Base-by-base conservation (phyloP, 208 protist species). In the Polymyxa betae region DNA sequence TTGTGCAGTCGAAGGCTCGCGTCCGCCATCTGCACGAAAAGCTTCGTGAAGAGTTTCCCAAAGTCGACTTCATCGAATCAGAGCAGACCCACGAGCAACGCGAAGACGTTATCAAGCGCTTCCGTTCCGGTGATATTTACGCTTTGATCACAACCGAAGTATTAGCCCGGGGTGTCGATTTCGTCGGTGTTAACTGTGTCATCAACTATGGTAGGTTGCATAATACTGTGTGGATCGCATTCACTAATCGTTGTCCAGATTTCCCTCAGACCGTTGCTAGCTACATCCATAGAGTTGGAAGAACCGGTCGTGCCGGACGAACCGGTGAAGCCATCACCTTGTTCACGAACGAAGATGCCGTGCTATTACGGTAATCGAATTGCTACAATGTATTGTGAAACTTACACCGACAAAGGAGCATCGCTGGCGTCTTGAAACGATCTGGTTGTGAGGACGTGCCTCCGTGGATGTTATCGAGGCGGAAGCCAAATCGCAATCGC, bases 271-370 rank as follows among this genome's bases (percentile, higher is more conserved):
- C 72, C 12, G 35, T n/a, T n/a, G 72, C 35, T 20, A 82, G 72
- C 35, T 90, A 93, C 38, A 41, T 94, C 0, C 66, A 92, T n/a
- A 43, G 92, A n/a, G 38, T 91, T 0, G 91, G 91, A 35, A 45
- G 91, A 43, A 68, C 91, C 29, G 91, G 88, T 0, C 0, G 91
- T 16, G 91, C 60, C 0, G 60, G 72, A 20, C 72, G 72, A 5
- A 20, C 35, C 5, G 72, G 72, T 20, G 72, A 82, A 82, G 72
- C 72, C 16, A 82, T 82, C n/a, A 82, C 72, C 35, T 82, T 82
- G 16, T 82, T 82, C 72, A 82, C 72, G n/a, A 20, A 82, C 72
- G 72, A 82, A 5, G 72, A 82, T 43, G 5, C 10, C n/a, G 72
- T 82, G n/a, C 35, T 82, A 12, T n/a, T 82, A 20, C 72, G 72